Evolutionary conservation across 176 grass and related monocot genomes (phyloP).

Genomic region (Musa acuminata): DNA sequence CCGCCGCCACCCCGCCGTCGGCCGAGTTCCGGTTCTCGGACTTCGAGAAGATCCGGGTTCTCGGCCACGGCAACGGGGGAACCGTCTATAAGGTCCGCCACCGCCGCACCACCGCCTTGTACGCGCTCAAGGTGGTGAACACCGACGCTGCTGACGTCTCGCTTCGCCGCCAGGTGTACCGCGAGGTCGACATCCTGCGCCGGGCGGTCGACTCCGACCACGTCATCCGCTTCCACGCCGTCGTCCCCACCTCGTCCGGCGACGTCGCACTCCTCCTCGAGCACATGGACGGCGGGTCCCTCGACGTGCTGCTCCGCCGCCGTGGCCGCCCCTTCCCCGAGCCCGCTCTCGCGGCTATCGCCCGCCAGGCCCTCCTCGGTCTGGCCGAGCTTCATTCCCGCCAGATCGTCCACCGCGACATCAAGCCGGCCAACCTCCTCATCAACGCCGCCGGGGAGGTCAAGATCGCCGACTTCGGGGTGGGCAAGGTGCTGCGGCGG

Average conservation of each 20-base stretch:
- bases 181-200: conserved; percentile 58
- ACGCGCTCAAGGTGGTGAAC: conserved; percentile 39
- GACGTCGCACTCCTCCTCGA: conserved; percentile 40
- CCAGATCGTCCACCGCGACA: conserved; percentile 64
- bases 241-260: conserved; percentile 19
- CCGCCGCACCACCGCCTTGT: conserved; percentile 3
- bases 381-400: conserved; percentile 43
- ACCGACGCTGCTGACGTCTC: conserved; percentile 24
- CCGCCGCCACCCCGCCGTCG: too few species aligned
- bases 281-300: conserved; percentile 35
- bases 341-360: conserved; percentile 42
- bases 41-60: too few species aligned
- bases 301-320: conserved; percentile 10
- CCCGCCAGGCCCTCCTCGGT: conserved; percentile 25
- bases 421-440: conserved; percentile 71
- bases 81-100: too few species aligned
- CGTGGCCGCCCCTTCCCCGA: conserved; percentile 24
- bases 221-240: conserved; percentile 38
- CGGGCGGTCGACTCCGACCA: conserved; percentile 42
- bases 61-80: too few species aligned
- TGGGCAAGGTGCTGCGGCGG: conserved; percentile 55
- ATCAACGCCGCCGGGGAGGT: conserved; percentile 36
- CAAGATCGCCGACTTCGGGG: conserved; percentile 90
- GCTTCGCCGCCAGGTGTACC: conserved; percentile 22
- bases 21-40: too few species aligned